phyloP scores from a whole-genome alignment of 2,329 filamentous ascomycete species.

The Chaetothyriales sp. region DNA sequence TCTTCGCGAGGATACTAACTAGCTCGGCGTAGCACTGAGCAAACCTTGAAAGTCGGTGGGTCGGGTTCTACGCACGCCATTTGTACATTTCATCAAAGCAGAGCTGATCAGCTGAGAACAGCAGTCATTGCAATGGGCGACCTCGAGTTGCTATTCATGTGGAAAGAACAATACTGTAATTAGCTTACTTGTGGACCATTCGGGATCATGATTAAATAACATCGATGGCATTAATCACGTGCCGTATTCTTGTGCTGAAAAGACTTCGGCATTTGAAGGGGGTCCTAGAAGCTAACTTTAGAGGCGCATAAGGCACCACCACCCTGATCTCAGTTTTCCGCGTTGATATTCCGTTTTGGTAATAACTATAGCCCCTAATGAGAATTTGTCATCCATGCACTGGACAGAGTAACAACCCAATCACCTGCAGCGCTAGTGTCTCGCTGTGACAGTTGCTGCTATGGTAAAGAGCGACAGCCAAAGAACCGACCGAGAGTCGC shows the following conservation, averaged over 20 bases:
- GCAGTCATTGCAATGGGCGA: no score
- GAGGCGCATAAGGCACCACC: not conserved
- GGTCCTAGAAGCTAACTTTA: not conserved
- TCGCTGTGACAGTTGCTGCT: not conserved
- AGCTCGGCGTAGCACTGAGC: not conserved
- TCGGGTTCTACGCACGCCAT: not conserved
- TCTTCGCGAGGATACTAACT: not conserved
- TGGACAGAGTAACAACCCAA: not conserved
- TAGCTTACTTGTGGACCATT: not conserved
- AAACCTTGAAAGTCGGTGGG: not conserved
- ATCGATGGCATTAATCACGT: not conserved
- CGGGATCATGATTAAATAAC: not conserved
- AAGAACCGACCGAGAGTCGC: not conserved
- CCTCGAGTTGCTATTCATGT: no score
- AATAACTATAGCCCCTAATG: not conserved
- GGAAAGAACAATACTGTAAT: no score
- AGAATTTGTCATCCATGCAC: not conserved
- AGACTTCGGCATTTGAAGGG: not conserved
- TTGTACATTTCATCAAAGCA: not conserved
- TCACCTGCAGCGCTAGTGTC: not conserved
- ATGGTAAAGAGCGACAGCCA: not conserved
- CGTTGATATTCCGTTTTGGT: not conserved
- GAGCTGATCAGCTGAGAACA: not conserved
- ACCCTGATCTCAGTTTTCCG: not conserved
- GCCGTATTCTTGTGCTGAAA: not conserved